Percentiles rank a stretch among this genome's conserved stretches.
Evolutionary conservation across 2,329 filamentous ascomycete genomes (phyloP).

Genomic region (Colletotrichum eleusines): DNA sequence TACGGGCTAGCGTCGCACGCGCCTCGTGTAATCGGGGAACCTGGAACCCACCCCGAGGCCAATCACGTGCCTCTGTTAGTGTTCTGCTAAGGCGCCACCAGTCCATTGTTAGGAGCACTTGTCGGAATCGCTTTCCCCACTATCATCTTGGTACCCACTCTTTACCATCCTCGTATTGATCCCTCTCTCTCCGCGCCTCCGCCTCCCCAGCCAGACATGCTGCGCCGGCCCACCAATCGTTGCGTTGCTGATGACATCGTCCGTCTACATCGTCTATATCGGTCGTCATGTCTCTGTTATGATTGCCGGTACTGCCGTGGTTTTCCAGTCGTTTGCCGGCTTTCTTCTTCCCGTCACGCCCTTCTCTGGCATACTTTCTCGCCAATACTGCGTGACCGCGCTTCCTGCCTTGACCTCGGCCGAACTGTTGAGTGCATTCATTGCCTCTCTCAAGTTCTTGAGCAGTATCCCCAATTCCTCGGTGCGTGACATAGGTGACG

Average conservation of each 20-base stretch:
- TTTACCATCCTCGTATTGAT: not conserved
- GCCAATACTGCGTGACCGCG: too few species aligned
- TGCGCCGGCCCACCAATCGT: not conserved
- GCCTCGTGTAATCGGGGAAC: not conserved
- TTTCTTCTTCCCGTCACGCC: not conserved
- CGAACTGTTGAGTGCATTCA: too few species aligned
- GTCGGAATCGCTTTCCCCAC: not conserved
- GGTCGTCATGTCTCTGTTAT: not conserved
- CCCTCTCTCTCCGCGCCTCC: not conserved
- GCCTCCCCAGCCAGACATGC: not conserved
- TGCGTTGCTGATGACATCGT: not conserved
- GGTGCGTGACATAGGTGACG: not conserved
- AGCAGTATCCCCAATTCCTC: not conserved
- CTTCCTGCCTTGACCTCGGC: not conserved
- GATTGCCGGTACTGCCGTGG: not conserved
- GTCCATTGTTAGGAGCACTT: not conserved
- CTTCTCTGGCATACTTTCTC: not conserved
- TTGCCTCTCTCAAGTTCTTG: too few species aligned
- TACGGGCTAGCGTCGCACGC: slow-evolving; percentile 15
- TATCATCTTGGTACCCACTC: slow-evolving; percentile 15
- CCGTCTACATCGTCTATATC: not conserved
- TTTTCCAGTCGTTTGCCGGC: not conserved
- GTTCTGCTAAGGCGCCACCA: not conserved
- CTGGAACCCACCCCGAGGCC: slow-evolving; percentile 5
- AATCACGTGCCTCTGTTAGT: slow-evolving; percentile 14